These are phyloP conservation scores for Calonectria pseudoreteaudii DNA, from an alignment of 2,329 filamentous ascomycete species.

Conservation along the genomic window DNA sequence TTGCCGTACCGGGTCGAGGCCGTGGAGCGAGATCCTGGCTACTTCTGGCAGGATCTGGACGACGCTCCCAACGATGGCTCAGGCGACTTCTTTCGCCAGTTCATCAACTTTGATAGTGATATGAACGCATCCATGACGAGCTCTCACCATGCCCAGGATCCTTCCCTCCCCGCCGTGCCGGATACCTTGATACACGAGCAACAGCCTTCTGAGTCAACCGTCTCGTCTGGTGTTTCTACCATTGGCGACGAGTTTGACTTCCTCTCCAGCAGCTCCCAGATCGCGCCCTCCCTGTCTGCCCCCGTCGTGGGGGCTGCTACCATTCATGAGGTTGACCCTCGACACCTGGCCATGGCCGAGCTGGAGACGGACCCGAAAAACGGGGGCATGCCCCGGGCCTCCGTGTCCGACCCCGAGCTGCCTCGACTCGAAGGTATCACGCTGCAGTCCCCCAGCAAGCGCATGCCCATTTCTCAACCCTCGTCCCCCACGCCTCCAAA, in stretches of 20 bases:
- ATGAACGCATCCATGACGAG: slow-evolving; percentile 36
- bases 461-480: slow-evolving; percentile 45
- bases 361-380: slow-evolving; percentile 31
- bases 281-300: slow-evolving; percentile 38
- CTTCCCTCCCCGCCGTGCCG: slow-evolving; percentile 40
- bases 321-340: slow-evolving; percentile 46
- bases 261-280: slow-evolving; percentile 49
- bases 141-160: slow-evolving; percentile 32
- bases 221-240: slow-evolving; percentile 51
- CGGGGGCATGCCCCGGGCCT: slow-evolving; percentile 47
- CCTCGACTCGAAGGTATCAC: slow-evolving; percentile 60
- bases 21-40: slow-evolving; percentile 49
- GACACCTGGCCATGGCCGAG: slow-evolving; percentile 39
- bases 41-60: slow-evolving; percentile 51
- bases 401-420: slow-evolving; percentile 62
- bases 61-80: slow-evolving; percentile 43
- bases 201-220: slow-evolving; percentile 46
- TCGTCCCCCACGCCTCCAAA: slow-evolving; percentile 49
- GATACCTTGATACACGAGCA: slow-evolving; percentile 46
- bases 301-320: slow-evolving; percentile 23
- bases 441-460: slow-evolving; percentile 52
- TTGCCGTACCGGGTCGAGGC: slow-evolving; percentile 49
- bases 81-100: slow-evolving; percentile 52
- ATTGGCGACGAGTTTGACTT: slow-evolving; percentile 51
- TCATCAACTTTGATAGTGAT: slow-evolving; percentile 51